These are phyloP conservation scores for Starmerella kuoi DNA, from an alignment of 805 yeast species.

Conservation along the genomic window DNA sequence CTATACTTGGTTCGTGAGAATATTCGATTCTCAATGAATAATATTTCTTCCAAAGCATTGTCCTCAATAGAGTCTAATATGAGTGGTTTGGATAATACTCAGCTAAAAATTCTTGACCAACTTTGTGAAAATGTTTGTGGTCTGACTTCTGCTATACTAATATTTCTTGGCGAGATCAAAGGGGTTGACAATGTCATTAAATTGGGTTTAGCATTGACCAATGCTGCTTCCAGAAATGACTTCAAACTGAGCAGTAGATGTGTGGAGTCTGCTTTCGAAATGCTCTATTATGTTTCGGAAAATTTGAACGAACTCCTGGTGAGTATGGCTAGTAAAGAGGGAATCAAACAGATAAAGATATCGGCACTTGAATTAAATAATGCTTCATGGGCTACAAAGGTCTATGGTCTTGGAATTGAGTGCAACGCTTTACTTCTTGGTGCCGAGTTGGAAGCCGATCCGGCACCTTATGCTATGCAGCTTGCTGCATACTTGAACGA, in stretches of 20 bases:
- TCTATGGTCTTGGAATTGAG: conserved; percentile 24
- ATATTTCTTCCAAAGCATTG: not conserved
- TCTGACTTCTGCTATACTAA: conserved; percentile 34
- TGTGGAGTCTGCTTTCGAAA: conserved; percentile 24
- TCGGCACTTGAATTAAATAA: not conserved
- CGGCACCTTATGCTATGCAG: conserved; percentile 9
- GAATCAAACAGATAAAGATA: not conserved
- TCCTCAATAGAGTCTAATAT: not conserved
- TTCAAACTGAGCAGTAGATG: not conserved
- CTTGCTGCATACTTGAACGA: conserved; percentile 8
- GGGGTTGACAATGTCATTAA: not conserved
- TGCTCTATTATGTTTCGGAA: conserved; percentile 27
- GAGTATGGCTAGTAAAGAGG: conserved; percentile 2
- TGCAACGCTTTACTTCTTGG: conserved; percentile 19
- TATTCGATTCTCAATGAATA: conserved; percentile 27
- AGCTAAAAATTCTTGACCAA: not conserved
- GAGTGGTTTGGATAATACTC: not conserved
- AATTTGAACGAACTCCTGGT: conserved; percentile 17
- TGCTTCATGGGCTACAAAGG: conserved; percentile 18
- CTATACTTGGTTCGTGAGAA: conserved; percentile 65
- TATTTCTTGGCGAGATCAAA: not conserved
- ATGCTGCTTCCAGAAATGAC: not conserved
- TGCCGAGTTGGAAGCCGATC: conserved; percentile 13
- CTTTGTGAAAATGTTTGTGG: conserved; percentile 44
- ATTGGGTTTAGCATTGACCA: not conserved